Evolutionary conservation across 192 early-diverging fungal genomes (phyloP), one percentile per base, ranked within the genome.

Genomic region (Coemansia sp.): DNA sequence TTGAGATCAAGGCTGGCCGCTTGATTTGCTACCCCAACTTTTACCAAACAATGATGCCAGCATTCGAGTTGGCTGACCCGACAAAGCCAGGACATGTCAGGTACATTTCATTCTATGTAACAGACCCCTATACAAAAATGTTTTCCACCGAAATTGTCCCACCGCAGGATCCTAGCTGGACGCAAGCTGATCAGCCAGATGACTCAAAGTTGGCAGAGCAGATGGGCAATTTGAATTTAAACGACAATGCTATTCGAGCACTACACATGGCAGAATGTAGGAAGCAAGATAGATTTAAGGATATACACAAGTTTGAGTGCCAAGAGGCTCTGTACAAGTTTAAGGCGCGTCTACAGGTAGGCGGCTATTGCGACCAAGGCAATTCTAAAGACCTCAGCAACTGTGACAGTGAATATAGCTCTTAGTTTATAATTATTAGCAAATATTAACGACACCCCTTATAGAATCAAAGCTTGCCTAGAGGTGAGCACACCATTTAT

Each of bases 21-120:
- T 35, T 33, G 7, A 17, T 58, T 35, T 58, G 55, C 33, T 58
- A 35, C 1, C 55, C 52, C 52, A 55, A 55, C 28, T 30, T 55
- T 4, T 55, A 55, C 52, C 52, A 55, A 32, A 30, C 52, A 55
- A 55, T 26, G 52, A 55, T 55, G 52, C 52, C 32, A 3, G 55
- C 39, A 16, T 62, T 62, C 7, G n/a, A n/a, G 19, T 16, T 62
- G 26, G 60, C 60, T 40, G 37, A 42, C 35, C 33, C 26, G 8
- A 62, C 35, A 5, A 62, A 42, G n/a, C 10, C 33, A 10, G 38
- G 60, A 4, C 4, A 16, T n/a, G 37, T 21, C 14, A 61, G 35
- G 13, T 38, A n/a, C 14, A 38, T 61, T 35, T 35, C 52, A 10
- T 55, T 55, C 28, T 55, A 55, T 0, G 13, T 55, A 35, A 17